Evolutionary conservation across 371 early-diverging fungal species (phyloP), one percentile per base, ranked within the genome.

Genomic region (Catenaria anguillulae): DNA sequence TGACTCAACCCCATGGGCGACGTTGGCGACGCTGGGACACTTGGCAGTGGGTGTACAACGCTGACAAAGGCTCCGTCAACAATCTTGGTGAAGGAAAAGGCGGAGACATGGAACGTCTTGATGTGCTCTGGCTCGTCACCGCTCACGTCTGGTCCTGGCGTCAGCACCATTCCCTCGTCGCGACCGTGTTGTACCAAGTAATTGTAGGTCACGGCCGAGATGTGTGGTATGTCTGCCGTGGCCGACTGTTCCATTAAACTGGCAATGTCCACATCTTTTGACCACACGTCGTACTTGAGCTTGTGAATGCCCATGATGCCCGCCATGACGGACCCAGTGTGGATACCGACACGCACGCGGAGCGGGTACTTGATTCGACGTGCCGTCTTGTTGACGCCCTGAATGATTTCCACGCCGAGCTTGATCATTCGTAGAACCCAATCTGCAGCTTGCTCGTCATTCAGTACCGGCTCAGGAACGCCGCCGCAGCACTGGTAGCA

Each of bases 251-350:
- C 58, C 58, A 58, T 58, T 17, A 34, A 23, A 12, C n/a, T n/a
- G 35, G 58, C 58, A 8, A 64, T 24, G 34, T 48, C 55, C 13
- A 64, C 64, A 36, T 64, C 64, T 6, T 45, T 31, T 5, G 64
- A 63, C 64, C 64, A 64, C 55, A 64, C 48, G 37, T 64, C 64
- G 29, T 35, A 64, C 33, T 52, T 62, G 34, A 64, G 33, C 48
- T 62, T 62, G 33, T 15, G 21, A 8, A 50, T 37, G 26, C 64
- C 64, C 33, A 64, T 33, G 21, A 64, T 40, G 12, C 64, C 64
- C 17, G 52, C 64, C 23, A 17, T 29, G 17, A 40, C 64, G 1
- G 45, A 40, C 33, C 64, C 64, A 1, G 48, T 45, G 48, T 64
- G 64, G 17, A 62, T 63, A 19, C 64, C 64, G 42, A 64, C 42